Evolutionary conservation across 352 stramenopile genomes (phyloP).

Genomic region (Thalassiosira mediterranea): DNA sequence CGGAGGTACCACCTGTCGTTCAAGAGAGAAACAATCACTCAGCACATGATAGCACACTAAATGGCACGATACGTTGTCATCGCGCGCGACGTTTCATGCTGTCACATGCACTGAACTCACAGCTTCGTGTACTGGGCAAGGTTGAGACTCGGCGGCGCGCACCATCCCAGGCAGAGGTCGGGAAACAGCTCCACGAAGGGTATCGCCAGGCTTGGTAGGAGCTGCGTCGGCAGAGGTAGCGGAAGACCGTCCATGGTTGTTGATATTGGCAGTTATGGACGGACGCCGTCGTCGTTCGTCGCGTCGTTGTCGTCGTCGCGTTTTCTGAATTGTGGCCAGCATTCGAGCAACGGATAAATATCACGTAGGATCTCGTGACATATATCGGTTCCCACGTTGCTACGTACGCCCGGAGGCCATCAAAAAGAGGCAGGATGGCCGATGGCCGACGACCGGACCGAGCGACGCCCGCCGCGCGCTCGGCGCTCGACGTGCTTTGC

Average conservation of each 20-base stretch:
- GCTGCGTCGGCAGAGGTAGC: slow-evolving; percentile 34
- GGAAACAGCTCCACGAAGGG: slow-evolving; percentile 56
- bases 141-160: slow-evolving; percentile 41
- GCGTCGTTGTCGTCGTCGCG: slow-evolving; percentile 9
- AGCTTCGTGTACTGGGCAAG: slow-evolving; percentile 45
- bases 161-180: slow-evolving; percentile 54
- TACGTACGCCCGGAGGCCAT: neutral
- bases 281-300: too few species aligned
- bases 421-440: neutral
- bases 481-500: too few species aligned
- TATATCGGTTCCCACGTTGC: slow-evolving; percentile 9
- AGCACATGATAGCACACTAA: too few species aligned
- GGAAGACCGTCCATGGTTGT: too few species aligned
- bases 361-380: neutral
- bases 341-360: slow-evolving; percentile 6
- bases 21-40: slow-evolving; percentile 4
- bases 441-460: too few species aligned
- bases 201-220: slow-evolving; percentile 45
- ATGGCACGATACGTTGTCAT: too few species aligned
- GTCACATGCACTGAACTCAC: slow-evolving; percentile 12
- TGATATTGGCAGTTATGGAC: too few species aligned
- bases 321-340: neutral
- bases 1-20: slow-evolving; percentile 31
- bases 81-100: neutral
- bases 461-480: too few species aligned